phyloP scores from a whole-genome alignment of 257 asterid genomes.

The Nicotiana noctiflora region DNA sequence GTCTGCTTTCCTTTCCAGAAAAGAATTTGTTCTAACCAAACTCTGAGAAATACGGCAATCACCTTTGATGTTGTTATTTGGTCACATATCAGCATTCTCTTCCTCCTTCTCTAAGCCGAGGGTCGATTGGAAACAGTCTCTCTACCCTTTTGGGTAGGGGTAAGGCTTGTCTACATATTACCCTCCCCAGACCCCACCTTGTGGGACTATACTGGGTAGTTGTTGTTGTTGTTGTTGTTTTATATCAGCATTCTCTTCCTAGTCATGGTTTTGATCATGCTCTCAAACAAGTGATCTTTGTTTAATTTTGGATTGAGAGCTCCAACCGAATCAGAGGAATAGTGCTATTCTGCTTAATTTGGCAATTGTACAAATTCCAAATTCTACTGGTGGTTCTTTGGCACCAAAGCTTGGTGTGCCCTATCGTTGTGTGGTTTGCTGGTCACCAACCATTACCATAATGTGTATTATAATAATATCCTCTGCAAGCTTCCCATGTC shows the following conservation, averaged over 20 bases:
- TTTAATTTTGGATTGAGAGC: not conserved
- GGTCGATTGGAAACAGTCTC: too few relatives aligned
- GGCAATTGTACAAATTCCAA: not conserved
- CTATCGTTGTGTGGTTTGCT: not conserved
- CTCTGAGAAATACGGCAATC: not conserved
- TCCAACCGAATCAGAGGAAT: not conserved
- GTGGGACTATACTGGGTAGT: too few relatives aligned
- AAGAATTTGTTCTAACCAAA: not conserved
- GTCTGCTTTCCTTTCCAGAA: not conserved
- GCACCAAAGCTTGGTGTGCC: not conserved
- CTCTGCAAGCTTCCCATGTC: not conserved
- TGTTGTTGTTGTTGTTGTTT: too few relatives aligned
- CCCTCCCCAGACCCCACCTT: too few relatives aligned
- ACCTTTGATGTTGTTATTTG: not conserved
- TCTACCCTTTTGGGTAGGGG: too few relatives aligned
- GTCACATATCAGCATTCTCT: not conserved
- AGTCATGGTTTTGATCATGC: not conserved
- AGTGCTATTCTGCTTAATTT: not conserved
- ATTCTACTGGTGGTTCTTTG: not conserved
- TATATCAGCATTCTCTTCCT: not conserved
- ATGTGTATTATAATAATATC: not conserved
- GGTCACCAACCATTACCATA: not conserved
- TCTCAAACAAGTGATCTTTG: too few relatives aligned
- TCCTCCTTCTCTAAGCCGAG: too few relatives aligned
- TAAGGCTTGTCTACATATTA: too few relatives aligned